phyloP scores from a whole-genome alignment of 495 filamentous ascomycete species.

The Tetracladium marchalianum region DNA sequence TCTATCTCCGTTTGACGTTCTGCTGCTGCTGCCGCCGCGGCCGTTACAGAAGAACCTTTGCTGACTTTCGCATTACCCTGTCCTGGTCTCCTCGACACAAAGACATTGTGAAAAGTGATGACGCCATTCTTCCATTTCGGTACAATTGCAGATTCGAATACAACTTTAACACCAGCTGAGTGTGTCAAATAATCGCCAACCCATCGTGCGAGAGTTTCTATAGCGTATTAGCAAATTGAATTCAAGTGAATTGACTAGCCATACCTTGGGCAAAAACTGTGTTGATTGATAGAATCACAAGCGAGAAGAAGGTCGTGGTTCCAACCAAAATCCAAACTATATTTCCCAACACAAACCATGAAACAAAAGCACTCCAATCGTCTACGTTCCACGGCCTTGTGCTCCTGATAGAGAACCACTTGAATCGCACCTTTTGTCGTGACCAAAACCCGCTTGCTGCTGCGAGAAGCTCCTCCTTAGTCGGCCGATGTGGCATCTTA shows the following conservation, averaged over 20 bases:
- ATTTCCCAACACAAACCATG: constrained; percentile 90
- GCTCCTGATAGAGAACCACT: constrained; percentile 94
- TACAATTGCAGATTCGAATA: constrained; percentile 96
- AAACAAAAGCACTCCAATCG: constrained; percentile 90
- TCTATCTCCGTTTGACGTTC: constrained; percentile 44
- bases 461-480: constrained; percentile 84
- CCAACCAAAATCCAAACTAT: constrained; percentile 89
- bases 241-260: constrained; percentile 10
- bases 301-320: constrained; percentile 93
- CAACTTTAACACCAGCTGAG: constrained; percentile 87
- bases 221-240: neutral
- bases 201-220: constrained; percentile 87
- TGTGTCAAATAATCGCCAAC: constrained; percentile 93
- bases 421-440: constrained; percentile 83
- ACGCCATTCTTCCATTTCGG: constrained; percentile 90
- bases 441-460: constrained; percentile 92
- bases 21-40: constrained; percentile 77
- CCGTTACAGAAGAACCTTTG: constrained; percentile 82
- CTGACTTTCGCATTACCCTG: constrained; percentile 68
- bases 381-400: constrained; percentile 92
- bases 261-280: constrained; percentile 91
- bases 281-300: constrained; percentile 82
- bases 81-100: constrained; percentile 84
- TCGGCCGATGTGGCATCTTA: constrained; percentile 71
- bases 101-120: constrained; percentile 94